Evolutionary conservation across 352 stramenopile genomes (phyloP), one percentile per base, ranked within the genome.

Genomic region (Phytophthora sojae): DNA sequence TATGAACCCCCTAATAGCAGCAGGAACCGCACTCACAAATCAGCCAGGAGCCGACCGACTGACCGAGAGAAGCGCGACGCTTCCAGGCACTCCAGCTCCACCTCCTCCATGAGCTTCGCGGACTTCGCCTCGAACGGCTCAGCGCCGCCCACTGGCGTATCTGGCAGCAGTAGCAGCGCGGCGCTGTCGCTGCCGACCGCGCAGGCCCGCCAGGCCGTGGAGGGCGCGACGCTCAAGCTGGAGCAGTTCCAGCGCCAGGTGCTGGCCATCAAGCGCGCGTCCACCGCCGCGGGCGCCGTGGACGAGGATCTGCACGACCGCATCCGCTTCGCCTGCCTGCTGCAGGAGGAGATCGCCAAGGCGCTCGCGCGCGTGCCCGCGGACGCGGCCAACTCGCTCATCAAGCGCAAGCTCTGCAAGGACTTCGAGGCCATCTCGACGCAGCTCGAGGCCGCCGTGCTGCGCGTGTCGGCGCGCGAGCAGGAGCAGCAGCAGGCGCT

Each of bases 241-340:
- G 88, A 94, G 66, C 84, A 93, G 68, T 96, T 94, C 71, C 88
- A 96, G 66, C 85, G 88, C 15, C 88, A 96, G 52, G 87, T 94
- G 35, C 69, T 91, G 15, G 86, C 82, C 37, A 91, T 96, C 63
- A 94, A 94, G 61, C 85, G 88, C 71, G 82, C 75, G 11, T 76
- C 83, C 29, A 56, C 66, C 42, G 65, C 64, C 11, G 3, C 52
- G 9, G 64, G 60, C 32, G 64, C 64, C 23, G 70, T 91, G 15
- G 86, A 96, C 64, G 86, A 94, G 58, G 88, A 94, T 37, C 68
- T 94, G 60, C 84, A 93, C 69, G 88, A 96, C 73, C 86, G 86
- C 53, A 96, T 96, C 73, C 85, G 86, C 54, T 96, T 92, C 66
- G 88, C 88, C 60, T 94, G 86, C 61, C 67, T 96, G 29, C 62